phyloP scores from a whole-genome alignment of 352 stramenopile genomes.

The Globisporangium megalacanthum region DNA sequence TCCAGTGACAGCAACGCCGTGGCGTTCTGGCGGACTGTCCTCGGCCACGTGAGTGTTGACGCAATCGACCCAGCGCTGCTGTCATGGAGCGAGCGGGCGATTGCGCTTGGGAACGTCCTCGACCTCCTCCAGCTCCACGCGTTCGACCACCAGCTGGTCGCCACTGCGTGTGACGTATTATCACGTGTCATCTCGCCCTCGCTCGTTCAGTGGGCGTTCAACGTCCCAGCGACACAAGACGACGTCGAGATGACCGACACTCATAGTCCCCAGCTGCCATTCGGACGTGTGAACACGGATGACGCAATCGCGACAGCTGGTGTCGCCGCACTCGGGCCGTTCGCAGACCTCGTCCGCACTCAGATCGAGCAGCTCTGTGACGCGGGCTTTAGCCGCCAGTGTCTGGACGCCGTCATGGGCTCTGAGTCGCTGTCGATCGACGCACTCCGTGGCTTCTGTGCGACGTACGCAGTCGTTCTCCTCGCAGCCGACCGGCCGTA shows the following conservation, averaged over 20 bases:
- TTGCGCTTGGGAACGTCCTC: constrained; percentile 28
- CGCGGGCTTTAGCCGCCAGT: constrained; percentile 24
- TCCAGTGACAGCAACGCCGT: not conserved
- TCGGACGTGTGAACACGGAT: not conserved
- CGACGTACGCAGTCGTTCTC: constrained; percentile 34
- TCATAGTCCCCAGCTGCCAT: constrained; percentile 6
- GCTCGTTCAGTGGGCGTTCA: constrained; percentile 32
- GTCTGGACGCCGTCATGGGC: constrained; percentile 20
- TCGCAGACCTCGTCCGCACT: constrained; percentile 4
- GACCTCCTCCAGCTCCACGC: constrained; percentile 23
- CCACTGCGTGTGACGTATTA: constrained; percentile 16
- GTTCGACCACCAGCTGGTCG: constrained; percentile 23
- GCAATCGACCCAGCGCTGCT: constrained; percentile 4
- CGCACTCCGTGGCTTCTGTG: constrained; percentile 25
- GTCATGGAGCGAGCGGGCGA: constrained; percentile 26
- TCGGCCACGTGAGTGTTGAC: constrained; percentile 15
- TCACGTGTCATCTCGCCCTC: constrained; percentile 22
- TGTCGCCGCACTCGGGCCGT: constrained; percentile 1
- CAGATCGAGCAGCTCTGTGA: constrained; percentile 17
- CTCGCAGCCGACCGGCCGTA: constrained; percentile 36
- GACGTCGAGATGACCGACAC: constrained; percentile 28
- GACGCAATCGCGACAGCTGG: constrained; percentile 1
- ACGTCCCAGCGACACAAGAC: constrained; percentile 14
- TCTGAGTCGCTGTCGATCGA: constrained; percentile 6
- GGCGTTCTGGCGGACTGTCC: constrained; percentile 8